phyloP scores from a whole-genome alignment of 1,284 basidiomycete genomes.

The Phellopilus nigrolimitatus region DNA sequence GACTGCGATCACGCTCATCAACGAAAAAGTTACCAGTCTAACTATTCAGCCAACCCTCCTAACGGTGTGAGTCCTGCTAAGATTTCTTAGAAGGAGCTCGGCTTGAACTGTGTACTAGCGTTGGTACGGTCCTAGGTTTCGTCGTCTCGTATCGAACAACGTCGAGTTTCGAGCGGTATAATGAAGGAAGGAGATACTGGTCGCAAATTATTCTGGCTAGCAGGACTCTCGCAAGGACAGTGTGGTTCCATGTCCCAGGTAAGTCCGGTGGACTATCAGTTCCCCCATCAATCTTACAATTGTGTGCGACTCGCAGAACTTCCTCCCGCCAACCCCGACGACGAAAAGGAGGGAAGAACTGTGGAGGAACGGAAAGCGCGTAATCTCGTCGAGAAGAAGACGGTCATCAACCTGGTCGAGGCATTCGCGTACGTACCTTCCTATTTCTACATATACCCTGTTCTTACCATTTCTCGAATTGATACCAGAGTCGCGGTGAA shows the following conservation, averaged over 20 bases:
- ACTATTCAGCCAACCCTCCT: constrained; percentile 48
- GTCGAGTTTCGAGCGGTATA: constrained; percentile 71
- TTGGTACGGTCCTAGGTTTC: constrained; percentile 64
- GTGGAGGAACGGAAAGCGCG: constrained; percentile 41
- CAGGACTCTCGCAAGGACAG: constrained; percentile 50
- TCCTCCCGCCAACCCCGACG: constrained; percentile 25
- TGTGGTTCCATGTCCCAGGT: constrained; percentile 66
- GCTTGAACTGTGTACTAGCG: constrained; percentile 6
- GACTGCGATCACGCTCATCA: constrained; percentile 48
- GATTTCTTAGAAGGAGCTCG: constrained; percentile 9
- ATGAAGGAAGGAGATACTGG: constrained; percentile 69
- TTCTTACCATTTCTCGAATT: background rate
- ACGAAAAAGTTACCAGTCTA: constrained; percentile 40
- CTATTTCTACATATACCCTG: background rate
- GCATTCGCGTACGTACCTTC: constrained; percentile 35
- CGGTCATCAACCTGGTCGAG: constrained; percentile 52
- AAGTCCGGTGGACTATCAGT: no score
- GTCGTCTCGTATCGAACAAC: constrained; percentile 67
- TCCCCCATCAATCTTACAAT: no score
- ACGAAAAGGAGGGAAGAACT: constrained; percentile 26
- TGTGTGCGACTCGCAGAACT: constrained; percentile 17
- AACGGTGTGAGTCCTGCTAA: constrained; percentile 46
- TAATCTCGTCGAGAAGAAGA: constrained; percentile 65
- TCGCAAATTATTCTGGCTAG: constrained; percentile 59
- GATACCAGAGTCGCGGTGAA: constrained; percentile 43